Base-by-base conservation (phyloP, 2,329 filamentous ascomycete genomes). In the Aspergillus quadrilineatus region DNA sequence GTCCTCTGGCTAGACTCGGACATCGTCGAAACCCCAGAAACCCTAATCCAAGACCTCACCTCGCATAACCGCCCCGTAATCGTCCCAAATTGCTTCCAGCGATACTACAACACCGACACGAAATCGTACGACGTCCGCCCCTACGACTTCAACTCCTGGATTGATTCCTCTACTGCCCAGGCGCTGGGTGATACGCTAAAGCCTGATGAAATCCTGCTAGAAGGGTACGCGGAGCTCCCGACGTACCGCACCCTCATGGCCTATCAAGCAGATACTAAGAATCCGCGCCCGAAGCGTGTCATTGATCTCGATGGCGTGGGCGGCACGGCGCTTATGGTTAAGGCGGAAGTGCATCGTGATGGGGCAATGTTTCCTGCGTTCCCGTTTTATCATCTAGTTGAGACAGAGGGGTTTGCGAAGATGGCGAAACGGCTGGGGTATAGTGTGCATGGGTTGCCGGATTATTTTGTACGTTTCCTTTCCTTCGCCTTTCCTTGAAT, bases 361-460 rank as follows among this genome's bases (percentile, higher is more conserved):
- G 94, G 94, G 17, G 93, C 94, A 71, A 99, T 97, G 93, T 99
- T 99, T 77, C 94, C 94, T 15, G 85, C 94, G 0, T 99, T 99
- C 71, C 77, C 93, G 3, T 99, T 99, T 71, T 97, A 97, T 72
- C 89, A 99, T 74, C 81, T 99, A 59, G 95, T 99, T 59, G 94
- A 99, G 80, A 97, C 94, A 0, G 94, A 99, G 70, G 94, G 94
- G 0, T 99, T 99, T 69, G 92, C 94, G 15, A 96, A 93, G 77
- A 99, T 99, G 94, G 92, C 92, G 10, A 88, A 85, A 72, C 82
- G 94, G 63, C 75, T 99, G 69, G 92, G 92, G 48, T 97, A 92
- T 87, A 82, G 88, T 60, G 84, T 89, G 57, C 91, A 83, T 65
- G 94, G 94, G n/a, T 78, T 97, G 69, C 94, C 94, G 42, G 96